Evolutionary conservation across 148 eudicot genomes (phyloP), one percentile per base, ranked within the genome.

Genomic region (Hydrangea macrophylla): DNA sequence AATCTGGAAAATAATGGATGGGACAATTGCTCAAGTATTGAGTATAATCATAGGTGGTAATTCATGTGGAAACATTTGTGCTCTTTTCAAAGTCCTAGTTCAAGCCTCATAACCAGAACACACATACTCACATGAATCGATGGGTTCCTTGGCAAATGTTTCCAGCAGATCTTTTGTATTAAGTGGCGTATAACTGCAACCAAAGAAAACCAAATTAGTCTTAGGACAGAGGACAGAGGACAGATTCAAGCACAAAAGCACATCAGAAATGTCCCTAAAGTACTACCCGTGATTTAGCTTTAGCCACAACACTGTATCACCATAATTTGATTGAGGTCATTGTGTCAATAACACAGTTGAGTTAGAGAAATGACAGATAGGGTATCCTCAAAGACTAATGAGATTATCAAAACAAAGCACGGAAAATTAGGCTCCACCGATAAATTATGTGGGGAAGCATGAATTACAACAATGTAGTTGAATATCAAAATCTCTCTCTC

Each of bases 161-260:
- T 94, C 98, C 77, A 90, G 81, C 64, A 94, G 81, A 78, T 81
- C 89, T 80, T 81, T 81, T 45, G 97, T 94, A 55, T 78, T 80
- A 67, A 94, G 88, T 58, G 98, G 93, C 20, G 96, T 86, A 76
- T 88, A 90, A 70, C 93, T 94, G 78, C 39, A 42, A 74, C 67
- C 53, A 70, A 83, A 18, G 63, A 7, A 51, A 72, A 75, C 30
- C 28, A 65, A 68, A 60, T 61, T 18, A 9, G 77, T 30, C 39
- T 71, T 64, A 62, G 30, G 20, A 26, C 55, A 61, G 24, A 63
- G 30, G 20, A 26, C 55, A 61, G 24, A 63, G 48, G 20, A 58
- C 20, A 44, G 42, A 69, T 60, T 50, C 20, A 61, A 35, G 7
- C 37, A 13, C 53, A n/a, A 24, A n/a, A 25, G 35, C 30, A 48